Conservation (phyloP, 2,329 filamentous ascomycete genomes). For the Aspergillus carbonarius region DNA sequence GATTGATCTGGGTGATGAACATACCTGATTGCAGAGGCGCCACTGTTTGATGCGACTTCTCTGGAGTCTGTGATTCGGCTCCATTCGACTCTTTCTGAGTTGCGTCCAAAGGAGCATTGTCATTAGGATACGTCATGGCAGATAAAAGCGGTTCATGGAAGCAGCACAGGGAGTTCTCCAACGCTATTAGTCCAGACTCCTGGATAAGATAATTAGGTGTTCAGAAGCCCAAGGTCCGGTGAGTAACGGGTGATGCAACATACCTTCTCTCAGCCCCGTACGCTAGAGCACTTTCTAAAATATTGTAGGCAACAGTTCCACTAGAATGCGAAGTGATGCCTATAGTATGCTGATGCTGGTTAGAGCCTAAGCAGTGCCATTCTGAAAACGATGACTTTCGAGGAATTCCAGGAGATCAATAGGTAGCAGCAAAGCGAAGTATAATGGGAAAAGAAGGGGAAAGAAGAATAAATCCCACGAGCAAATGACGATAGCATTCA, state of each 20-base stretch:
- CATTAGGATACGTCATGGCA: constrained; percentile 15
- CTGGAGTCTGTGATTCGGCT: neutral
- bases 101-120: constrained; percentile 10
- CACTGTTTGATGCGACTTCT: constrained; percentile 1
- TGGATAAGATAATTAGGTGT: neutral
- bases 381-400: neutral
- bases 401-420: neutral
- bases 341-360: neutral
- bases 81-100: neutral
- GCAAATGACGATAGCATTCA: neutral
- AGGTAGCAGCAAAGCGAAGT: neutral
- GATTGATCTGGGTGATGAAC: neutral
- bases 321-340: neutral
- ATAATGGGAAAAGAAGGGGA: too few species aligned
- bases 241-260: neutral
- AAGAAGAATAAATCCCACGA: neutral
- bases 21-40: constrained; percentile 11
- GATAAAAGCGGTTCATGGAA: neutral
- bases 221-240: neutral
- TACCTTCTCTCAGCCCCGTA: constrained; percentile 7
- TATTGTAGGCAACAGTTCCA: neutral
- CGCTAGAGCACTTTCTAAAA: neutral
- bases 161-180: neutral
- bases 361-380: neutral
- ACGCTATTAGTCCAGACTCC: neutral